Evolutionary conservation across 2,329 filamentous ascomycete genomes (phyloP).

Genomic region (Polytolypa hystricis): DNA sequence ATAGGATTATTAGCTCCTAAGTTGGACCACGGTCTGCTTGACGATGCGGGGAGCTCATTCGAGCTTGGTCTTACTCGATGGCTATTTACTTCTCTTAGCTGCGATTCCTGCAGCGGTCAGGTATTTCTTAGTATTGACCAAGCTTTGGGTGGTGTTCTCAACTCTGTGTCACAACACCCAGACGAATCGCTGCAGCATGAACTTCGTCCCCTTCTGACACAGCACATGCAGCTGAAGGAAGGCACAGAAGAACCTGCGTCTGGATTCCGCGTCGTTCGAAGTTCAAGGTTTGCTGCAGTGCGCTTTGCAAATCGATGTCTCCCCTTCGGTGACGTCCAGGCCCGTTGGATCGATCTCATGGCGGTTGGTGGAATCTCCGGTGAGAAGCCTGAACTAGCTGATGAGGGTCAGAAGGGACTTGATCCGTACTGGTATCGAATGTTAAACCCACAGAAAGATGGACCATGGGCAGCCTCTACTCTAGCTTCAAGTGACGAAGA

Average conservation of each 20-base stretch:
- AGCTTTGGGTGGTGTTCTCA: slow-evolving; percentile 67
- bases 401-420: slow-evolving; percentile 81
- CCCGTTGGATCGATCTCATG: slow-evolving; percentile 78
- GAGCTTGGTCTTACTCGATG: slow-evolving; percentile 51
- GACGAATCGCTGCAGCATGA: slow-evolving; percentile 28
- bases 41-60: slow-evolving; percentile 27
- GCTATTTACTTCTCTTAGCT: slow-evolving; percentile 72
- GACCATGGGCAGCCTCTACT: slow-evolving; percentile 34
- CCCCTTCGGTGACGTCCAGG: slow-evolving; percentile 64
- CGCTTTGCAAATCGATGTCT: slow-evolving; percentile 87
- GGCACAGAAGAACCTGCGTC: slow-evolving; percentile 29
- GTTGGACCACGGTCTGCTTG: slow-evolving; percentile 26
- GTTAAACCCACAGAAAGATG: slow-evolving; percentile 42
- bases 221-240: slow-evolving; percentile 49
- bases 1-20: slow-evolving; percentile 63
- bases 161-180: slow-evolving; percentile 41
- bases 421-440: slow-evolving; percentile 65
- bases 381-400: slow-evolving; percentile 70
- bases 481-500: slow-evolving; percentile 43
- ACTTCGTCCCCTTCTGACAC: slow-evolving; percentile 50
- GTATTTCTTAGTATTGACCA: slow-evolving; percentile 83
- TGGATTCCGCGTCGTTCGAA: slow-evolving; percentile 46
- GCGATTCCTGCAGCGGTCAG: slow-evolving; percentile 61
- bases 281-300: slow-evolving; percentile 68
- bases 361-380: slow-evolving; percentile 57